Conservation (phyloP, 1,139 yeast species). For the Lodderomyces margitis region DNA sequence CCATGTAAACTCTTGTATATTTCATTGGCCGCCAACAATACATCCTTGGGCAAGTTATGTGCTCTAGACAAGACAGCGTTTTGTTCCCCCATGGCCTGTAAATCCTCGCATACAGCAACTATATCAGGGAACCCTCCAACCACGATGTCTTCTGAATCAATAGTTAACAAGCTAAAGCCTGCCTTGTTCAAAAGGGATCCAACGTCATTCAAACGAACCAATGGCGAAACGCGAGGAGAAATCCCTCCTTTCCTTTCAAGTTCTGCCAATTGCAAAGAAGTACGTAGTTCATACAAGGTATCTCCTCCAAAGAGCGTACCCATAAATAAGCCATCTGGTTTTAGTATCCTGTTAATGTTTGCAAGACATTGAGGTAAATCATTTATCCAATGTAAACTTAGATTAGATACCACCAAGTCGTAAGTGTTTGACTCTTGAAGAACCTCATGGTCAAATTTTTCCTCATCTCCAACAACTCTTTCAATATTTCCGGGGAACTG, state of each 20-base stretch:
- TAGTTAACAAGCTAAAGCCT: constrained; percentile 75
- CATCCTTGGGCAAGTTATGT: constrained; percentile 57
- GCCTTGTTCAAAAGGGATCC: constrained; percentile 72
- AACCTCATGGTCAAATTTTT: constrained; percentile 44
- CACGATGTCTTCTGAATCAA: constrained; percentile 80
- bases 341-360: constrained; percentile 58
- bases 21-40: constrained; percentile 71
- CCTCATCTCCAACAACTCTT: constrained; percentile 68
- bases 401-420: constrained; percentile 73
- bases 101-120: constrained; percentile 62
- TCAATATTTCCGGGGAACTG: constrained; percentile 42
- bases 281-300: constrained; percentile 75
- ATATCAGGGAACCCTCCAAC: constrained; percentile 79
- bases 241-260: constrained; percentile 77
- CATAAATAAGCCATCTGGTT: constrained; percentile 81
- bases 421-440: constrained; percentile 44
- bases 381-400: constrained; percentile 83
- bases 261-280: constrained; percentile 79
- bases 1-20: constrained; percentile 75
- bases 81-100: constrained; percentile 83
- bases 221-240: constrained; percentile 77
- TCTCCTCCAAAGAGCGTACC: constrained; percentile 87
- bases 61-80: constrained; percentile 65
- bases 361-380: constrained; percentile 66
- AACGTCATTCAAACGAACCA: constrained; percentile 75